phyloP scores from a whole-genome alignment of 768 basidiomycete genomes.

The Termitomyces sp. region DNA sequence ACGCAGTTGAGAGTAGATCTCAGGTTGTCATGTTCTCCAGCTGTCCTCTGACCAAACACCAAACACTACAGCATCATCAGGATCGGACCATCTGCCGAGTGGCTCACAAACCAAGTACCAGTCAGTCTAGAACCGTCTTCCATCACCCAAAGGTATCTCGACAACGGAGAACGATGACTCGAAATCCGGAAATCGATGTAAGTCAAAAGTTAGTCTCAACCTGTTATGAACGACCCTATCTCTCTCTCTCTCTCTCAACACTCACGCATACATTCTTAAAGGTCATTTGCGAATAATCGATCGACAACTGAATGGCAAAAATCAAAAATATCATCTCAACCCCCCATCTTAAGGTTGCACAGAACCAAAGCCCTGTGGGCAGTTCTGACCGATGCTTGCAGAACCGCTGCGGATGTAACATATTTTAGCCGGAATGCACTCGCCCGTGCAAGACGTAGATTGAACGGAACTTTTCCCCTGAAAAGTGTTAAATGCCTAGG shows the following conservation, averaged over 20 bases:
- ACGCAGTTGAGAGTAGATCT: too few species aligned
- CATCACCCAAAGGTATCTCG: too few species aligned
- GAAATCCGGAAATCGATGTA: too few species aligned
- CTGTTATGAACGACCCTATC: too few species aligned
- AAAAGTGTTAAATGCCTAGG: conserved; percentile 57
- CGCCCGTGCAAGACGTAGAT: conserved; percentile 49
- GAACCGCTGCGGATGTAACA: conserved; percentile 79
- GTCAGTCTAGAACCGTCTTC: too few species aligned
- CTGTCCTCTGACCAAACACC: too few species aligned
- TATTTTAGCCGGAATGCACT: conserved; percentile 62
- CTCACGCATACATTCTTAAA: background rate
- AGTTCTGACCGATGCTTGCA: conserved; percentile 55
- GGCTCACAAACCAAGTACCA: too few species aligned
- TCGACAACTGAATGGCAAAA: background rate
- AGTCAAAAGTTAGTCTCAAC: too few species aligned
- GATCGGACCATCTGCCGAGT: too few species aligned
- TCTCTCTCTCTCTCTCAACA: background rate
- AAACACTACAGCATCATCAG: too few species aligned
- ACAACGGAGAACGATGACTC: too few species aligned
- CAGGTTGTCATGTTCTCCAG: too few species aligned
- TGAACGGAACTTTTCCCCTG: conserved; percentile 67
- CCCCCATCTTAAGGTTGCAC: conserved; percentile 23
- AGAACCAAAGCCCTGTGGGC: conserved; percentile 58
- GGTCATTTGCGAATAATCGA: background rate
- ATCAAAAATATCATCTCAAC: background rate